Percentiles rank a stretch among this genome's conserved stretches.
phyloP scores from a whole-genome alignment of 2,329 filamentous ascomycete genomes.

The Claviceps humidiphila region DNA sequence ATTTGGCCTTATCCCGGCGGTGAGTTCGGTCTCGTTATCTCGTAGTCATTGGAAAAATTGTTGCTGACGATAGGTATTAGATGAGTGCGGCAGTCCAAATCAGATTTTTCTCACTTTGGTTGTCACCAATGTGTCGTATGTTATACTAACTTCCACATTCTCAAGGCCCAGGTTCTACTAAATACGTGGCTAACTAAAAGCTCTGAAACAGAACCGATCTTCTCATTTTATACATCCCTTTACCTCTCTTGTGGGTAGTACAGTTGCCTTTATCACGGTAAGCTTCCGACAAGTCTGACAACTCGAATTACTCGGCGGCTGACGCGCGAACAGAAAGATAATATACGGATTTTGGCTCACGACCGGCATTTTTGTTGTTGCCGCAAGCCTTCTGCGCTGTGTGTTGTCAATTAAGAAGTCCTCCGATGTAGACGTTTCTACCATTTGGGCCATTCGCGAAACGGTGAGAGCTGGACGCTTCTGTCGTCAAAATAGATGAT shows the following conservation, averaged over 20 bases:
- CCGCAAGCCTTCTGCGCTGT: conserved; percentile 13
- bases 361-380: conserved; percentile 14
- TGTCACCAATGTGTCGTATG: conserved; percentile 13
- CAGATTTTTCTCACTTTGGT: conserved; percentile 12
- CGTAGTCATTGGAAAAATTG: not conserved
- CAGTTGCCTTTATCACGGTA: conserved; percentile 11
- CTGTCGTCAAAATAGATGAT: no score
- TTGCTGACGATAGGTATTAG: conserved; percentile 1
- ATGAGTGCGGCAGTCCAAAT: conserved; percentile 10
- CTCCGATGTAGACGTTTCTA: conserved; percentile 11
- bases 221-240: conserved; percentile 12
- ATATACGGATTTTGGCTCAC: conserved; percentile 12
- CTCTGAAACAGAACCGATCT: conserved; percentile 9
- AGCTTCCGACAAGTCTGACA: not conserved
- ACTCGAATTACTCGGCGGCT: not conserved
- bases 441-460: conserved; percentile 15
- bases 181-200: not conserved
- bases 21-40: not conserved
- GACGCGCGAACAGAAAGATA: conserved; percentile 9
- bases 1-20: conserved; percentile 13
- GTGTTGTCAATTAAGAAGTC: conserved; percentile 11
- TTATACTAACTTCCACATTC: not conserved
- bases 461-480: conserved; percentile 7
- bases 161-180: not conserved
- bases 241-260: conserved; percentile 13